Percentiles rank a stretch among this genome's conserved stretches.
These are phyloP conservation scores for Pythium grandisporangium DNA, from an alignment of 352 stramenopile species.

Conservation along the genomic window DNA sequence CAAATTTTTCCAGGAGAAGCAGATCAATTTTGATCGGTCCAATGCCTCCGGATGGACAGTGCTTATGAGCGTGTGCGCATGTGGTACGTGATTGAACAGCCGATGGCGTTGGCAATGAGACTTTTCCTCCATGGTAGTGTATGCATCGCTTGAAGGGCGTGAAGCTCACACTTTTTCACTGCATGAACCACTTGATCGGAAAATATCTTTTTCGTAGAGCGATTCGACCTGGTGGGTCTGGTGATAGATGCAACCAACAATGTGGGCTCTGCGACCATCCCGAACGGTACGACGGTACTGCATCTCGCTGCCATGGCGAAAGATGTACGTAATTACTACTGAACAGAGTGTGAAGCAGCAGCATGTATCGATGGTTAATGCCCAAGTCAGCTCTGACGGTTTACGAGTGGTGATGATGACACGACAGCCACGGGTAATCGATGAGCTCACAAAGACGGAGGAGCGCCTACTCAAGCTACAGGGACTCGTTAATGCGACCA, in stretches of 20 bases:
- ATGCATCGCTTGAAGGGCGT: neutral
- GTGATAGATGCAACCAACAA: slow-evolving; percentile 50
- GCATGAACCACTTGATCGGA: too few species aligned
- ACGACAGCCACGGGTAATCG: slow-evolving; percentile 49
- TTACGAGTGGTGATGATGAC: too few species aligned
- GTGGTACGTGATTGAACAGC: too few species aligned
- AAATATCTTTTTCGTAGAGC: slow-evolving; percentile 30
- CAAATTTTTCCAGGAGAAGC: slow-evolving; percentile 51
- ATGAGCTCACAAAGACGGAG: slow-evolving; percentile 32
- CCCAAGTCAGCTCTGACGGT: too few species aligned
- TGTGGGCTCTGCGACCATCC: slow-evolving; percentile 35
- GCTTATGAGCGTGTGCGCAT: slow-evolving; percentile 74
- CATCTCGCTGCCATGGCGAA: slow-evolving; percentile 68
- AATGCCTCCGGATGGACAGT: slow-evolving; percentile 66
- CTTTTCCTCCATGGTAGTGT: too few species aligned
- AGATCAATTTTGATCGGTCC: slow-evolving; percentile 44
- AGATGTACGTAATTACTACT: slow-evolving; percentile 27
- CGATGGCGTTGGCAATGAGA: too few species aligned
- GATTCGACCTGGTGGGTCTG: slow-evolving; percentile 48
- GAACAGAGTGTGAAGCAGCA: too few species aligned
- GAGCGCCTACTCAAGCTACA: slow-evolving; percentile 40
- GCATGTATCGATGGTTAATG: too few species aligned
- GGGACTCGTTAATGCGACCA: slow-evolving; percentile 37
- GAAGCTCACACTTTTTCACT: neutral
- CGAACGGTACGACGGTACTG: slow-evolving; percentile 67